These are phyloP conservation scores for Beauveria asiatica DNA, from an alignment of 2,329 filamentous ascomycete genomes.

Conservation along the genomic window DNA sequence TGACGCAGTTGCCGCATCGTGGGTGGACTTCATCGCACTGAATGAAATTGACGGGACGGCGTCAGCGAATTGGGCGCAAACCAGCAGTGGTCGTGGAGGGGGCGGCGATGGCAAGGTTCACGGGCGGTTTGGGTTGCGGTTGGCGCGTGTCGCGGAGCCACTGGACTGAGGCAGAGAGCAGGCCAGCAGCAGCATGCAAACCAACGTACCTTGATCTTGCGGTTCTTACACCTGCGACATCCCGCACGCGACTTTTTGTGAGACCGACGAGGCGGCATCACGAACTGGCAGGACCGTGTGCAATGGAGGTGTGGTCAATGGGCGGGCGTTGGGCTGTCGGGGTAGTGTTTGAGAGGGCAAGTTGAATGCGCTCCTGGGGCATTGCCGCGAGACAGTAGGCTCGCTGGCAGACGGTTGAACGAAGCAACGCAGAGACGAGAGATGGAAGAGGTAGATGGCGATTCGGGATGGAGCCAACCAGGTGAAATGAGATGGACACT, in stretches of 20 bases:
- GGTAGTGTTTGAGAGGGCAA: constrained; percentile 2
- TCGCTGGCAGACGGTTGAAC: background rate
- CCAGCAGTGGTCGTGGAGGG: background rate
- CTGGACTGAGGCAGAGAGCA: background rate
- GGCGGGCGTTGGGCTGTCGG: background rate
- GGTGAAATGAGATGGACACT: background rate
- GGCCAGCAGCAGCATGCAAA: background rate
- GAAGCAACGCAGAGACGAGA: background rate
- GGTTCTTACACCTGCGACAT: constrained; percentile 55
- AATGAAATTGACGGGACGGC: background rate
- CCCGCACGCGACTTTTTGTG: constrained; percentile 64
- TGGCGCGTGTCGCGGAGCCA: background rate
- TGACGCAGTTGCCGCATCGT: constrained; percentile 56
- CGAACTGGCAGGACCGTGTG: constrained; percentile 10
- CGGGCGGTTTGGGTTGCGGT: background rate
- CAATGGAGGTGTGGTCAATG: background rate
- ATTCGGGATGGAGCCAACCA: background rate
- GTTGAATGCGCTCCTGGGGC: constrained; percentile 7
- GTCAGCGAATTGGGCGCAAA: background rate
- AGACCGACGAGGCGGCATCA: constrained; percentile 56
- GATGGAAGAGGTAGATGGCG: background rate
- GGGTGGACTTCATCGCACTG: constrained; percentile 61
- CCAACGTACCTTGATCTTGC: constrained; percentile 56
- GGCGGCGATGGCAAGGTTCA: background rate
- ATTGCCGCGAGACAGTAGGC: background rate